Evolutionary conservation across 768 basidiomycete species (phyloP).

Genomic region (Pleurotus sapidus): DNA sequence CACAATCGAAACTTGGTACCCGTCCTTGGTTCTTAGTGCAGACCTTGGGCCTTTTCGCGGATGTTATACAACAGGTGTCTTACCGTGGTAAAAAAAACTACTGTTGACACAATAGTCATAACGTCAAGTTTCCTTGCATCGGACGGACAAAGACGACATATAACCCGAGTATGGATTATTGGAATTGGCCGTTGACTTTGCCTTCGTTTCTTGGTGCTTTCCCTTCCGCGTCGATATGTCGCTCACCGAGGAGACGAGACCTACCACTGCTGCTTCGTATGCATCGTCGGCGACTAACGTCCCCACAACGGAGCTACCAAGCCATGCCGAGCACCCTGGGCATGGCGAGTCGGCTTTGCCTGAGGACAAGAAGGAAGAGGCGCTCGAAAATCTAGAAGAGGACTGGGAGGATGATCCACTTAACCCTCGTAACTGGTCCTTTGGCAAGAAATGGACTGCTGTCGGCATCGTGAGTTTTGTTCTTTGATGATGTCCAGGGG

Average conservation of each 20-base stretch:
- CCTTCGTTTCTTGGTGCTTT: too few relatives aligned
- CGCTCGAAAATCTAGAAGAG: constrained; percentile 18
- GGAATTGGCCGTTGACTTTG: too few relatives aligned
- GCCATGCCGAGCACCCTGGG: constrained; percentile 7
- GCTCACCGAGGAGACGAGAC: neutral
- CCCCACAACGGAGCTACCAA: neutral
- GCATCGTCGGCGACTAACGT: neutral
- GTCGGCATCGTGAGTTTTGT: constrained; percentile 30
- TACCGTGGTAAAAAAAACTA: too few relatives aligned
- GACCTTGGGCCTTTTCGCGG: too few relatives aligned
- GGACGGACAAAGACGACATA: too few relatives aligned
- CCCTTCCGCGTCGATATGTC: too few relatives aligned
- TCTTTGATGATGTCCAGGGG: neutral
- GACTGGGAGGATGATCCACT: constrained; percentile 22
- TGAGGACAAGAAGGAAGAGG: constrained; percentile 20
- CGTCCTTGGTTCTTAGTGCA: too few relatives aligned
- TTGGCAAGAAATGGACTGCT: constrained; percentile 39
- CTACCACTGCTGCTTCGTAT: neutral
- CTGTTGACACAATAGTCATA: too few relatives aligned
- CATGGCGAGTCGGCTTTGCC: constrained; percentile 20
- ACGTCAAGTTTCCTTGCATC: too few relatives aligned
- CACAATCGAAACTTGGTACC: too few relatives aligned
- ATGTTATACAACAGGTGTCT: too few relatives aligned
- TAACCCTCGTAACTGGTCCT: constrained; percentile 36
- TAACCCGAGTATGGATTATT: too few relatives aligned